Evolutionary conservation across 495 filamentous ascomycete genomes (phyloP).

Genomic region (Astrothelium subdiscretum): DNA sequence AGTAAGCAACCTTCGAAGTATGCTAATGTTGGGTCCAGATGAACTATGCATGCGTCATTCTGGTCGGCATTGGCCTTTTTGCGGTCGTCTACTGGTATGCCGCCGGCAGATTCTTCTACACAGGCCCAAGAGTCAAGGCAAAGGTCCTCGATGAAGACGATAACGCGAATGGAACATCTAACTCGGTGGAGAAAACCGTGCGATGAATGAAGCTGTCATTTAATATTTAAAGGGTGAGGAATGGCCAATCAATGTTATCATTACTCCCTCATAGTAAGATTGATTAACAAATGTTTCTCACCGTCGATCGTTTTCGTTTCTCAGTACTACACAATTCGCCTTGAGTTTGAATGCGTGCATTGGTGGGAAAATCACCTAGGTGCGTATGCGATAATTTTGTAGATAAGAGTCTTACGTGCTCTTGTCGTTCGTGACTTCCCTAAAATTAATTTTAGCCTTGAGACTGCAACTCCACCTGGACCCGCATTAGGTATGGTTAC

Average conservation of each 20-base stretch:
- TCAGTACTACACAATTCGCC: no score
- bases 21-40: constrained; percentile 19
- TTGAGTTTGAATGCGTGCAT: no score
- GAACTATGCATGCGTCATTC: constrained; percentile 39
- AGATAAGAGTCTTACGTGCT: no score
- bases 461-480: no score
- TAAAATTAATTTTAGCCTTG: no score
- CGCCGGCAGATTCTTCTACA: not conserved
- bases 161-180: not conserved
- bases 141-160: not conserved
- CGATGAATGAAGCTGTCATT: not conserved
- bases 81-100: constrained; percentile 38
- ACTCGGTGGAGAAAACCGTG: not conserved
- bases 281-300: no score
- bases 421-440: no score
- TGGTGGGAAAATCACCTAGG: no score
- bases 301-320: no score
- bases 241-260: not conserved
- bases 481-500: no score
- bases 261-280: not conserved
- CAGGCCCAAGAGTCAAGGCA: not conserved
- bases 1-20: not conserved
- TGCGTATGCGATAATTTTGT: no score
- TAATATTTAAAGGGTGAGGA: not conserved
- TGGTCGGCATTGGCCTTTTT: constrained; percentile 36